Conservation (phyloP, 768 basidiomycete species). For the Boletus subcaerulescens region DNA sequence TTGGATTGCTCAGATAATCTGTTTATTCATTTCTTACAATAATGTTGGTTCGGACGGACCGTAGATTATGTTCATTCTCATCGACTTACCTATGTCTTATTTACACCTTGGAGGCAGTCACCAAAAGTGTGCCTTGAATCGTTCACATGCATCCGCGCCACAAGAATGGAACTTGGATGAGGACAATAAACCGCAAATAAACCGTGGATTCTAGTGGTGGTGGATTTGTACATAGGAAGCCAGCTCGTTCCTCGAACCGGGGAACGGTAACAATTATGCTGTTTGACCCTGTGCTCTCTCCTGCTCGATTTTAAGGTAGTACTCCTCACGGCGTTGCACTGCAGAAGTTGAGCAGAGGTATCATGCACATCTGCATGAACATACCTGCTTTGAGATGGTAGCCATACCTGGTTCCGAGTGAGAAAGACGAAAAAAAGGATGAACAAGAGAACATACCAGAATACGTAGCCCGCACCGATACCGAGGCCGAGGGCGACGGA, state of each 20-base stretch:
- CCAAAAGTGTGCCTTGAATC: too few species aligned
- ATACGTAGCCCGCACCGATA: slow-evolving; percentile 68
- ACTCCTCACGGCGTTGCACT: slow-evolving; percentile 85
- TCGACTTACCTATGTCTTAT: slow-evolving; percentile 18
- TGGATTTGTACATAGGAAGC: slow-evolving; percentile 11
- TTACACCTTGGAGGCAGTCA: slow-evolving; percentile 22
- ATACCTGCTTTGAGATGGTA: slow-evolving; percentile 71
- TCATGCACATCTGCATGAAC: slow-evolving; percentile 24
- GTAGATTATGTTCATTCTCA: slow-evolving; percentile 12
- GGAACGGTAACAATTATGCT: background rate
- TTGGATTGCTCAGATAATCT: slow-evolving; percentile 50
- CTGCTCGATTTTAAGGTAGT: slow-evolving; percentile 81
- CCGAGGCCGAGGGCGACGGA: slow-evolving; percentile 75
- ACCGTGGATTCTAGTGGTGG: slow-evolving; percentile 10
- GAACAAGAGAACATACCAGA: slow-evolving; percentile 61
- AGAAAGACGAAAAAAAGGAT: slow-evolving; percentile 20
- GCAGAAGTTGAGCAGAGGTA: slow-evolving; percentile 16
- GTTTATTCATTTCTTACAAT: slow-evolving; percentile 9
- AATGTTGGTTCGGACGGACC: slow-evolving; percentile 8
- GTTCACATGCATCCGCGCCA: slow-evolving; percentile 5
- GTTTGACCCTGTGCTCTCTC: slow-evolving; percentile 33
- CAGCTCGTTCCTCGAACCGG: background rate
- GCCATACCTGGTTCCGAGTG: slow-evolving; percentile 63
- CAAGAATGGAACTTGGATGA: slow-evolving; percentile 10
- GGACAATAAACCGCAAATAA: slow-evolving; percentile 6